Evolutionary conservation across 1,284 basidiomycete genomes (phyloP).

Genomic region (Schizophyllum commune): DNA sequence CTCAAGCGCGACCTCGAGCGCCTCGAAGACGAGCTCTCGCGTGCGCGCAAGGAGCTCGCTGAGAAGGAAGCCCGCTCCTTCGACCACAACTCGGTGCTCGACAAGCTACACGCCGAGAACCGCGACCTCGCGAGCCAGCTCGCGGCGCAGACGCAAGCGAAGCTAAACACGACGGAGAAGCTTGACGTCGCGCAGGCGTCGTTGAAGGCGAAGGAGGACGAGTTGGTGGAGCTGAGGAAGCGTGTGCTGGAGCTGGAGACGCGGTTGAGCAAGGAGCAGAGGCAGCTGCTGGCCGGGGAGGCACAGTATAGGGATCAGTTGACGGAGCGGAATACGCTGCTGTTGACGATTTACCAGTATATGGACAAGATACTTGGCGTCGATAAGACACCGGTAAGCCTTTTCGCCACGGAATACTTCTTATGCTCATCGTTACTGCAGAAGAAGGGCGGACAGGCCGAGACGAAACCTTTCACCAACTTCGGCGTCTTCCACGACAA

Average conservation of each 20-base stretch:
- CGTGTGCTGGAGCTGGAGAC: slow-evolving; percentile 73
- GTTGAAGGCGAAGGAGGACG: slow-evolving; percentile 59
- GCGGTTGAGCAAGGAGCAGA: slow-evolving; percentile 79
- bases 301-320: slow-evolving; percentile 83
- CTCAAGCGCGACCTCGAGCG: slow-evolving; percentile 80
- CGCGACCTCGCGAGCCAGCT: slow-evolving; percentile 72
- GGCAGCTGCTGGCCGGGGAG: slow-evolving; percentile 64
- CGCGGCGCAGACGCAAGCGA: slow-evolving; percentile 76
- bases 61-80: slow-evolving; percentile 57
- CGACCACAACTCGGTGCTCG: slow-evolving; percentile 63
- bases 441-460: slow-evolving; percentile 67
- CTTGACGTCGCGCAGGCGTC: slow-evolving; percentile 61
- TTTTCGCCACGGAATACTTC: slow-evolving; percentile 6
- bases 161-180: slow-evolving; percentile 81
- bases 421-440: slow-evolving; percentile 18
- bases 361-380: slow-evolving; percentile 91
- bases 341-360: slow-evolving; percentile 91
- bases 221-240: slow-evolving; percentile 48
- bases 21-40: slow-evolving; percentile 73
- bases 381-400: slow-evolving; percentile 73
- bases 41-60: slow-evolving; percentile 67
- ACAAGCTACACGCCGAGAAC: slow-evolving; percentile 72
- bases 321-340: slow-evolving; percentile 85
- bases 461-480: slow-evolving; percentile 89
- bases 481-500: slow-evolving; percentile 94